These are phyloP conservation scores for Earliella scabrosa DNA, from an alignment of 1,284 basidiomycete genomes.

Conservation along the genomic window DNA sequence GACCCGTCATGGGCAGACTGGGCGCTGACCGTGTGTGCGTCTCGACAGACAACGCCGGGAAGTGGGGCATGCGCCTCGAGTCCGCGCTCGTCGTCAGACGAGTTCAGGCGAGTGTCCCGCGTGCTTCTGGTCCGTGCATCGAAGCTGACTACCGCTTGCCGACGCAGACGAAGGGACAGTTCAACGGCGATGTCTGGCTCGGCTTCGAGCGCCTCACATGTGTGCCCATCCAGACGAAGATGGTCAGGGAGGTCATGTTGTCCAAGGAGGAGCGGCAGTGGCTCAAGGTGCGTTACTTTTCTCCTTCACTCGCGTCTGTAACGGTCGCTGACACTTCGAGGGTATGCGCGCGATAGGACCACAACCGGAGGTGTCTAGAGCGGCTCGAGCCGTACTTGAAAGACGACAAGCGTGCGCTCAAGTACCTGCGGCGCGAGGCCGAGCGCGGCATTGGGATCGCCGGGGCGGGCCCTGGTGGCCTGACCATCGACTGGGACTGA, in stretches of 20 bases:
- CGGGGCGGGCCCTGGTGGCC: conserved; percentile 59
- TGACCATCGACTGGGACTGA: conserved; percentile 79
- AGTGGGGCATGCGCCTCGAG: conserved; percentile 92
- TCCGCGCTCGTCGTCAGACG: conserved; percentile 76
- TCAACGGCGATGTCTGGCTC: conserved; percentile 78
- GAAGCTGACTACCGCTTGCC: no score
- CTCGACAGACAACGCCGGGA: conserved; percentile 71
- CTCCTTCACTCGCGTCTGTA: not conserved
- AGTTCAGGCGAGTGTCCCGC: conserved; percentile 53
- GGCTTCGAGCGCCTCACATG: conserved; percentile 89
- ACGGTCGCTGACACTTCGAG: not conserved
- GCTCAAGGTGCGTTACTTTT: conserved; percentile 66
- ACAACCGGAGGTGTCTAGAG: conserved; percentile 82
- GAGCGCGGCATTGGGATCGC: conserved; percentile 73
- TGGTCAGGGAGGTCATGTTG: conserved; percentile 87
- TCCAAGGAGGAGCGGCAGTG: conserved; percentile 87
- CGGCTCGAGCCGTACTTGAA: conserved; percentile 75
- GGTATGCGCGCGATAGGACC: conserved; percentile 55
- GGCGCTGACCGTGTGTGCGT: conserved; percentile 13
- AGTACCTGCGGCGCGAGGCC: conserved; percentile 81
- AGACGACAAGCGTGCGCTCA: conserved; percentile 80
- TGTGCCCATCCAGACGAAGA: conserved; percentile 91
- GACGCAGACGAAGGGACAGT: conserved; percentile 67
- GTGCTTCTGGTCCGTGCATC: conserved; percentile 3
- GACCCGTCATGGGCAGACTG: conserved; percentile 4